phyloP scores from a whole-genome alignment of 257 asterid genomes.

The Solanum microdontum region DNA sequence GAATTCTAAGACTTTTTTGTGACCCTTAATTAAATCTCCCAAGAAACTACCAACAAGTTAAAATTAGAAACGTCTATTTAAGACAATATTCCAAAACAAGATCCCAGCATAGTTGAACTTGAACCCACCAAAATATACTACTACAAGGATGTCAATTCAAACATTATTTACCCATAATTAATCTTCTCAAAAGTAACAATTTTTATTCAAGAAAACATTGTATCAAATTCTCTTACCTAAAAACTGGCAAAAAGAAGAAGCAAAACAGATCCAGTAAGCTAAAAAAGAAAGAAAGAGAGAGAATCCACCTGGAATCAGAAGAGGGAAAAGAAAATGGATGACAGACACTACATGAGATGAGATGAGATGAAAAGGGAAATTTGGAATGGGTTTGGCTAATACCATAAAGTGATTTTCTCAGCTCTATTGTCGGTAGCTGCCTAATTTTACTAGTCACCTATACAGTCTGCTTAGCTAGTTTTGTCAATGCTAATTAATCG shows the following conservation, averaged over 20 bases:
- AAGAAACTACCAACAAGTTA: background rate
- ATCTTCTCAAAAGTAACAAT: background rate
- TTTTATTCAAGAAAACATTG: background rate
- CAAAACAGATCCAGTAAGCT: background rate
- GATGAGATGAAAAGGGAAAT: background rate
- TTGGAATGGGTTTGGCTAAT: background rate
- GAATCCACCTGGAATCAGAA: background rate
- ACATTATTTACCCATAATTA: background rate
- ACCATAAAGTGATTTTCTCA: background rate
- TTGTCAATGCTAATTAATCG: background rate
- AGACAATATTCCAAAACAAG: background rate
- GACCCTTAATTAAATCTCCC: too few species aligned
- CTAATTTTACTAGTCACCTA: background rate
- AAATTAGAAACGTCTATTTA: background rate
- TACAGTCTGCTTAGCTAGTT: background rate
- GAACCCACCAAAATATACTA: background rate
- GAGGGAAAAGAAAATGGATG: background rate
- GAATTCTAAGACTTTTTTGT: too few species aligned
- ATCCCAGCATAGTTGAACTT: background rate
- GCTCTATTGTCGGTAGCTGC: background rate
- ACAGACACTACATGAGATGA: background rate
- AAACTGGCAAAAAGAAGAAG: background rate
- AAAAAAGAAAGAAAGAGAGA: background rate
- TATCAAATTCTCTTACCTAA: background rate
- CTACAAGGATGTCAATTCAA: background rate